Evolutionary conservation across 176 grass and related monocot genomes (phyloP), one percentile per base, ranked within the genome.

Genomic region (Leersia perrieri): DNA sequence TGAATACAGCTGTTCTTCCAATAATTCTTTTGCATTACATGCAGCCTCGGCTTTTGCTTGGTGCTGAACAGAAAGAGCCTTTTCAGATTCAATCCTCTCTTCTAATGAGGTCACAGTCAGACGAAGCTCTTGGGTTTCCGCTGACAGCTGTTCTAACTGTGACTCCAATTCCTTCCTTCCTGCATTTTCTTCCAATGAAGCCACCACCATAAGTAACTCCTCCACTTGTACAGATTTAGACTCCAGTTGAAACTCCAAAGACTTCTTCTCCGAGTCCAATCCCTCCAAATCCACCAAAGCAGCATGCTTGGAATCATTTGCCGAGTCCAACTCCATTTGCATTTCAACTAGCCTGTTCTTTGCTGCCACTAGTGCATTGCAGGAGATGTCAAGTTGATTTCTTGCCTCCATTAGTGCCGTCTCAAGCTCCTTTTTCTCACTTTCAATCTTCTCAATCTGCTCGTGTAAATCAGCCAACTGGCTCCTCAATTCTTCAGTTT

Each of bases 301-400:
- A 68, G 73, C 75, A 75, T 84, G 66, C 80, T 93, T 90, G 44
- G 84, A 81, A 11, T 90, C 44, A 63, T 84, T 90, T 73, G 79
- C 84, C 10, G 60, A 91, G 49, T 95, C 89, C 82, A 93, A 27
- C 13, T 93, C 87, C 80, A 78, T 84, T 47, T 93, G 88, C 90
- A 93, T 84, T 82, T 99, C 90, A 20, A 95, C 47, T 68, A 99
- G 80, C 72, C 90, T 93, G 14, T 89, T 86, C 82, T 93, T 92
- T 68, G 92, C 89, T 9, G 73, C 89, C 47, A 72, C 66, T 35
- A 94, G 87, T 3, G 85, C 80, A 72, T 89, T 76, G 18, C 84
- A 82, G 33, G 90, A 93, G 14, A 87, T 62, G 53, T 95, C 87
- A 70, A 93, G 86, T 76, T 93, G 96, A 81, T 76, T 88, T 80